These are phyloP conservation scores for Malassezia slooffiae DNA, from an alignment of 1,284 basidiomycete genomes.

Conservation along the genomic window DNA sequence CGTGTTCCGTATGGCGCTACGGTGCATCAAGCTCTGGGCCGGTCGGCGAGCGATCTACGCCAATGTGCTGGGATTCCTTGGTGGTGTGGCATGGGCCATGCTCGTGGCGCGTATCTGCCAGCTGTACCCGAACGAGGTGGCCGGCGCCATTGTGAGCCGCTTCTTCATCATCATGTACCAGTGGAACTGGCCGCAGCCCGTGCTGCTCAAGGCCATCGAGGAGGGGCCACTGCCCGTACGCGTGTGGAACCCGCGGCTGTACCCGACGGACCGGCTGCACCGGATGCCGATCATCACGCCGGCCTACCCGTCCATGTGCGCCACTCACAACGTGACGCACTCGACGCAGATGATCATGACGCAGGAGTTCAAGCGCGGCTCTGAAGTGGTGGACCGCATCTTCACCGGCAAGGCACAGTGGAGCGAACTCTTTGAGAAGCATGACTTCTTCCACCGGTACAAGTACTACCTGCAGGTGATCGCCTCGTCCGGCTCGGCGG, in stretches of 20 bases:
- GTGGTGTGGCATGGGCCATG: constrained; percentile 98
- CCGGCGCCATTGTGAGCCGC: constrained; percentile 87
- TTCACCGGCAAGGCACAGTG: constrained; percentile 73
- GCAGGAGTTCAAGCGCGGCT: constrained; percentile 85
- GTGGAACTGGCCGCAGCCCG: constrained; percentile 97
- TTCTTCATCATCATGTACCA: constrained; percentile 96
- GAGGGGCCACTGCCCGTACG: constrained; percentile 82
- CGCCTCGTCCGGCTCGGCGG: constrained; percentile 66
- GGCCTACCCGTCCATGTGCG: constrained; percentile 98
- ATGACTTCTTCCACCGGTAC: constrained; percentile 95
- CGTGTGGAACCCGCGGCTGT: constrained; percentile 96
- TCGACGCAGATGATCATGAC: constrained; percentile 96
- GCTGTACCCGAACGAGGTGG: constrained; percentile 85
- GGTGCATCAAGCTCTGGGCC: constrained; percentile 97
- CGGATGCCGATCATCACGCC: constrained; percentile 99
- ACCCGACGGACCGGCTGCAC: constrained; percentile 82
- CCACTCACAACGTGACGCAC: constrained; percentile 91
- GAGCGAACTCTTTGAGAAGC: constrained; percentile 68
- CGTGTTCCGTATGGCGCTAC: constrained; percentile 83
- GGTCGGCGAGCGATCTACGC: constrained; percentile 92
- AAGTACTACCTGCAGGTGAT: constrained; percentile 97
- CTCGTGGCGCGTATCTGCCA: constrained; percentile 97
- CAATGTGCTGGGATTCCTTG: constrained; percentile 93
- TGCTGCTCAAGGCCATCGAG: constrained; percentile 80
- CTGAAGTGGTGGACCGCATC: constrained; percentile 84